Evolutionary conservation across 1,139 yeast genomes (phyloP), one percentile per base, ranked within the genome.

Genomic region (Pichia sp.): DNA sequence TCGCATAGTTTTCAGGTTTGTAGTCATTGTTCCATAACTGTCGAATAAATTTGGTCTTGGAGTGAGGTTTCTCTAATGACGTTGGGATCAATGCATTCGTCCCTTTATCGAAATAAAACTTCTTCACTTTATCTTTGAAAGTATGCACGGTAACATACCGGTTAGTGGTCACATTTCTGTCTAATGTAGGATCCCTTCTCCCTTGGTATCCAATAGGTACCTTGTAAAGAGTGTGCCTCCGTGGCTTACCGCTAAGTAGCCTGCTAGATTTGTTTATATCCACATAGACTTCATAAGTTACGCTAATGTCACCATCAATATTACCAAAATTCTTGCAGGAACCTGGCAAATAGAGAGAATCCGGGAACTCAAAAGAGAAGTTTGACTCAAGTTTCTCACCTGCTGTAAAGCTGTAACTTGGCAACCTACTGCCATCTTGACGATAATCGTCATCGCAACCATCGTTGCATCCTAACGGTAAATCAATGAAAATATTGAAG

Each of bases 21-120:
- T 49, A 50, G 29, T 46, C 39, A 15, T 32, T 30, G 35, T 49
- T 41, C 50, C 50, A 50, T 3, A 50, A 28, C 15, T 44, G 22
- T 22, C 53, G 37, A 2, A 50, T 38, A 13, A 45, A 43, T 36
- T 49, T 45, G 5, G 52, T 45, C 15, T 40, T 42, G 14, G 33
- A 37, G 29, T 49, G 51, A 5, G 42, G 30, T 14, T 34, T 36
- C n/a, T 30, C 40, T 11, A 48, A 27, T 4, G 51, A 48, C 15
- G 40, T 43, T 14, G 40, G 42, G 20, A 46, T 41, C 33, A 51
- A 37, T 2, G 43, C 33, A 18, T 42, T 39, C 6, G 40, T 32
- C 5, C 31, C 39, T 12, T 37, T 29, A 32, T 48, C 48, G 26
- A 22, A 45, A 12, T 50, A 38, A 32, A 38, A 32, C 23, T 40